Conservation (phyloP, 495 filamentous ascomycete genomes). For the Penicillium parvum region DNA sequence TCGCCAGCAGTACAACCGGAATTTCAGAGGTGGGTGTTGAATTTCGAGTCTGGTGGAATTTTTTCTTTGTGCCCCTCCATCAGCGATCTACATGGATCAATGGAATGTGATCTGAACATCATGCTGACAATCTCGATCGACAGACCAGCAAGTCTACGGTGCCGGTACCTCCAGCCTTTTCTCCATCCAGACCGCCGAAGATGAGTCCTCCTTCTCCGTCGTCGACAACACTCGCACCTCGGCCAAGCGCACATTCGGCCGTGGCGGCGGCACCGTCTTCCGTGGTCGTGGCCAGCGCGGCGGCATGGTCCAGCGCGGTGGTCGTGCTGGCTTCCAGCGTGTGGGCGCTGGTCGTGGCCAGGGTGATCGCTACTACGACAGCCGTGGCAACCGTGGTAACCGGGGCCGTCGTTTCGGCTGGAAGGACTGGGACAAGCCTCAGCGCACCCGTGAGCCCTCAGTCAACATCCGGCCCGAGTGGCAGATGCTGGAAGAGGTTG, state of each 20-base stretch:
- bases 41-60: conserved; percentile 13
- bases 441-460: conserved; percentile 90
- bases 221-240: conserved; percentile 89
- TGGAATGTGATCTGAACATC: too few relatives aligned
- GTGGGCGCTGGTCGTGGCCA: conserved; percentile 63
- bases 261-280: conserved; percentile 81
- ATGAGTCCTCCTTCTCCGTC: conserved; percentile 96
- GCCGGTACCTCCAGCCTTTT: conserved; percentile 84
- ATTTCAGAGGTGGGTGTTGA: conserved; percentile 69
- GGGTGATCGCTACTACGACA: conserved; percentile 60
- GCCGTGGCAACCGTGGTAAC: conserved; percentile 48
- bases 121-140: background rate
- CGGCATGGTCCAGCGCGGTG: conserved; percentile 40
- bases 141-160: conserved; percentile 96
- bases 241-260: conserved; percentile 78
- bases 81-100: background rate
- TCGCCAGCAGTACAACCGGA: conserved; percentile 82
- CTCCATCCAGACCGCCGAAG: conserved; percentile 83
- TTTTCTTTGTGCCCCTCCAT: conserved; percentile 9
- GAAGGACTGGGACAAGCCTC: conserved; percentile 98
- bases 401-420: conserved; percentile 86
- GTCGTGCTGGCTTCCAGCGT: conserved; percentile 62
- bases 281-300: conserved; percentile 68
- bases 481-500: conserved; percentile 95
- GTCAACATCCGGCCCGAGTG: conserved; percentile 93